These are phyloP conservation scores for Arthrobotrys iridis DNA, from an alignment of 2,329 filamentous ascomycete genomes.

Conservation along the genomic window DNA sequence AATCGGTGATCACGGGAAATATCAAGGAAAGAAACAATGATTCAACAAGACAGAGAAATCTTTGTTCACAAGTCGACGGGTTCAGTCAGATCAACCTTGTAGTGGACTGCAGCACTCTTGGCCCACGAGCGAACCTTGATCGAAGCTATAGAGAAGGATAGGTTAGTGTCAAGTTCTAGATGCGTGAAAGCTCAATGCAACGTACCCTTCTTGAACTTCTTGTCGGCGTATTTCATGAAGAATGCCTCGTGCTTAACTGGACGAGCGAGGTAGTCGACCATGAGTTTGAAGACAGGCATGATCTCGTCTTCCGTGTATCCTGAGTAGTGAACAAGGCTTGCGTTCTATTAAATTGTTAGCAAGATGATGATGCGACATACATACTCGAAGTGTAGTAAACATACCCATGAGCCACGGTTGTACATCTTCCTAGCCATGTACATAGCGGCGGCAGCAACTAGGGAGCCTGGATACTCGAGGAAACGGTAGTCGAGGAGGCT, in stretches of 20 bases:
- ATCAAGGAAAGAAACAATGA: constrained; percentile 21
- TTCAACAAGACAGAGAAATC: constrained; percentile 8
- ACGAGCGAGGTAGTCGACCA: constrained; percentile 94
- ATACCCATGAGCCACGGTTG: constrained; percentile 89
- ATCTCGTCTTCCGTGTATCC: constrained; percentile 95
- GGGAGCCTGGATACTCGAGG: constrained; percentile 87
- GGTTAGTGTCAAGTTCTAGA: constrained; percentile 56
- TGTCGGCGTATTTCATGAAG: constrained; percentile 99
- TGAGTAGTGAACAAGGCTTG: constrained; percentile 86
- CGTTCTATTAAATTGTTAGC: constrained; percentile 69
- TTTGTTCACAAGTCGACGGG: constrained; percentile 43
- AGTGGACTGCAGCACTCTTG: constrained; percentile 47
- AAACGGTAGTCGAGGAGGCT: constrained; percentile 94
- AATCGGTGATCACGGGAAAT: constrained; percentile 45
- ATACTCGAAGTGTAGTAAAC: constrained; percentile 59
- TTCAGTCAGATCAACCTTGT: constrained; percentile 48
- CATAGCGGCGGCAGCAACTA: constrained; percentile 92
- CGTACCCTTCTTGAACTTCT: constrained; percentile 98
- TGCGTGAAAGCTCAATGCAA: not conserved
- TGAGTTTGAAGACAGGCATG: constrained; percentile 87
- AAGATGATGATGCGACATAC: not conserved
- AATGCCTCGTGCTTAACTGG: constrained; percentile 95
- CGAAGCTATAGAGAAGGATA: constrained; percentile 56
- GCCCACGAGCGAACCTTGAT: constrained; percentile 56
- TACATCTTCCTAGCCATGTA: constrained; percentile 91